Evolutionary conservation across 495 filamentous ascomycete species (phyloP), one percentile per base, ranked within the genome.

Genomic region (Hypoxylon rickii): DNA sequence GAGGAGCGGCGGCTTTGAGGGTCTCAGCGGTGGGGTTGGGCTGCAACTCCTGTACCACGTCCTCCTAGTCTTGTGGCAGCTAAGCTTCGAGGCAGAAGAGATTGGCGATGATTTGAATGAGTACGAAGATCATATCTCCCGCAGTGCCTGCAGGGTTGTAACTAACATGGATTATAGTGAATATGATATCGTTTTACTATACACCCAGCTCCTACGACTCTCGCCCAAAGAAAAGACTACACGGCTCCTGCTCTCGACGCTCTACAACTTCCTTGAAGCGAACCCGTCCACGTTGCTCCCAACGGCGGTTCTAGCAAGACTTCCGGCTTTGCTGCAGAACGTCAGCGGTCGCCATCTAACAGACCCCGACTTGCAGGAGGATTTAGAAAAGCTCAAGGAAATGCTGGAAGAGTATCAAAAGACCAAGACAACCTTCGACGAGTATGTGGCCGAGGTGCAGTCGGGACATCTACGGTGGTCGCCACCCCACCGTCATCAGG

Each of bases 211-310:
- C 31, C 81, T 97, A 37, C 86, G 91, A 21, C 76, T 96, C 11
- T 96, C 94, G 3, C 92, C 93, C 24, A 99, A 99, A 70, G 94
- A 97, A 71, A 99, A 99, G 76, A 96, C 92, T 0, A 96, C 94
- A 0, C 86, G 95, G 3, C 83, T 99, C 22, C 84, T 96, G 40
- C 79, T 97, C 43, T 90, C 91, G 13, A 96, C 90, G 15, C 79
- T 99, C 32, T 78, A 85, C 64, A 97, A 96, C 71, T 87, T 99
- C 33, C 83, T 94, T 22, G 73, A 74, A n/a, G 64, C 77, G 24
- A 96, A 96, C 73, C 87, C 85, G 45, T 79, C 76, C 13, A 86
- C 84, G 7, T 83, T 98, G 36, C 84, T 97, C 16, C 90, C 90
- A 13, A 83, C 85, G 20, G 90, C 92, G 3, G 86, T 88, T 31